Base-by-base conservation (phyloP, 148 eudicot genomes). In the Vaccinium darrowii region DNA sequence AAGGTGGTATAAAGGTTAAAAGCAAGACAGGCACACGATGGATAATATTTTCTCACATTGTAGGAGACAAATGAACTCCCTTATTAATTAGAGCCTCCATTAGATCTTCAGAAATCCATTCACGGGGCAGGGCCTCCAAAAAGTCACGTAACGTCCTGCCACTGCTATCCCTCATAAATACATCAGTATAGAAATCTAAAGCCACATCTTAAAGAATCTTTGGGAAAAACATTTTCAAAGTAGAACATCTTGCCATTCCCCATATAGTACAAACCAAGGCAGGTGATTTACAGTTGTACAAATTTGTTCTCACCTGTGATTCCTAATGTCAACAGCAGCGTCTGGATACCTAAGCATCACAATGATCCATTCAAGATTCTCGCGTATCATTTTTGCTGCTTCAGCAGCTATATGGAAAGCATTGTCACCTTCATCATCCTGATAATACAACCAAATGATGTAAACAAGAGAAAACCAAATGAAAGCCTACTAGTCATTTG, bases 341-440 rank as follows among this genome's bases (percentile, higher is more conserved):
- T 95, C 93, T 7, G 94, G 94, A 91, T 89, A 94, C 82, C 86
- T 93, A 63, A 97, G 98, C 98, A 97, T 97, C 75, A 90, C 90
- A 84, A 92, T 89, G 82, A 97, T 88, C 99, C 99, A 97, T 67
- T 92, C 93, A 52, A 97, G 93, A 88, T 97, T 97, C 90, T 97
- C 99, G 78, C 99, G 98, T 56, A 97, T 94, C 98, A 94, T 95
- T 88, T 94, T 97, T 88, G 99, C 98, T 79, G 96, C 92, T 89
- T 93, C 98, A 90, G 99, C 99, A 54, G 99, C 99, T 87, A 95
- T 94, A 88, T 97, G 99, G 89, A 95, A 97, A 87, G 99, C 99
- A 92, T 91, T 95, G 89, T 97, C 94, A 73, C 99, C 99, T 90
- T 97, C 98, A 89, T 97, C 99, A 89, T 97, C 98, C 99, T 97